phyloP scores from a whole-genome alignment of 805 yeast genomes.

The Barnettozyma vustinii region DNA sequence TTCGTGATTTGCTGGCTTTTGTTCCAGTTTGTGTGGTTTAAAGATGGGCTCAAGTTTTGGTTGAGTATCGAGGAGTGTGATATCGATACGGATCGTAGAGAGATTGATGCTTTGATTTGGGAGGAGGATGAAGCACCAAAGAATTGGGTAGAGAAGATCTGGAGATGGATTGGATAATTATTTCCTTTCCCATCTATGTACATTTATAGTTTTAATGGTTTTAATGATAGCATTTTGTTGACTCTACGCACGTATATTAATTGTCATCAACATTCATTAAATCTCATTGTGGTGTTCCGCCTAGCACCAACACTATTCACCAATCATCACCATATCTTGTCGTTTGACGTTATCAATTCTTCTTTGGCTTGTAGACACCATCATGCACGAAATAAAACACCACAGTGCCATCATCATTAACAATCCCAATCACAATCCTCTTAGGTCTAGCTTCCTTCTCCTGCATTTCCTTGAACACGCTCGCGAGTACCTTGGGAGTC shows the following conservation, averaged over 20 bases:
- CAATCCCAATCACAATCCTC: constrained; percentile 48
- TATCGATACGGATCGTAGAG: constrained; percentile 25
- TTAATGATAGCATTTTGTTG: not conserved
- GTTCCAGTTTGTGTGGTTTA: constrained; percentile 35
- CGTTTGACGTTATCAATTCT: constrained; percentile 30
- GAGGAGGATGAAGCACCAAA: constrained; percentile 49
- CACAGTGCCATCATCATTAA: constrained; percentile 62
- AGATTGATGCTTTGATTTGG: constrained; percentile 41
- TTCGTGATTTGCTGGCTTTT: constrained; percentile 51
- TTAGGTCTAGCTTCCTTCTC: constrained; percentile 28
- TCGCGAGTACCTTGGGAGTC: constrained; percentile 34
- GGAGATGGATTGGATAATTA: constrained; percentile 26
- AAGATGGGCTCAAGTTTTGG: constrained; percentile 19
- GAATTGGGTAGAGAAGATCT: constrained; percentile 52
- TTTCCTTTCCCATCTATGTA: no score
- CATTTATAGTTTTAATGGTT: not conserved
- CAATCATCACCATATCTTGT: not conserved
- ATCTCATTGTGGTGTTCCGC: not conserved
- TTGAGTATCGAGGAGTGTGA: constrained; percentile 19
- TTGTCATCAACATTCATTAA: not conserved
- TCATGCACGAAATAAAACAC: constrained; percentile 65
- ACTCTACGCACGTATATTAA: not conserved
- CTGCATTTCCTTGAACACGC: constrained; percentile 32
- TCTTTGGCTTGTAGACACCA: constrained; percentile 61
- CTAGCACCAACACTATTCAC: no score